Conservation (phyloP, 495 filamentous ascomycete genomes). For the Articulospora tetracladia region DNA sequence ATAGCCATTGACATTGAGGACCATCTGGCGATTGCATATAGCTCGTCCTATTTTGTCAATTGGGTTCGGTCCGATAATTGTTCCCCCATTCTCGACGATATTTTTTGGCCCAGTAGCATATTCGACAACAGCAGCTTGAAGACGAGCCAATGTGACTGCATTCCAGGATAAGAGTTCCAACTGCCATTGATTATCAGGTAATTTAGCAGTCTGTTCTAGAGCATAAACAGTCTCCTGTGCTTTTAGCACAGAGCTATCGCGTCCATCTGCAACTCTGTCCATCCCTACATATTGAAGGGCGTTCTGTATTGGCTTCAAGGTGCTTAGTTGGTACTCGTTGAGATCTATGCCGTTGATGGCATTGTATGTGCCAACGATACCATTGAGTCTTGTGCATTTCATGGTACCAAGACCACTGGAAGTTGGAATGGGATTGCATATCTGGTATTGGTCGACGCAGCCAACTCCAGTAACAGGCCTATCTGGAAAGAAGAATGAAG, state of each 20-base stretch:
- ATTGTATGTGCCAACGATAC: not conserved
- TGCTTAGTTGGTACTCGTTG: not conserved
- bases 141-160: slow-evolving; percentile 6
- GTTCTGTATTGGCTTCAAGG: not conserved
- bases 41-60: not conserved
- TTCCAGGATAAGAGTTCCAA: slow-evolving; percentile 15
- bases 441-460: slow-evolving; percentile 30
- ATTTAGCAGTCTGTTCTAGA: not conserved
- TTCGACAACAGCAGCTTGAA: slow-evolving; percentile 15
- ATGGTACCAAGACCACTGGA: too few relatives aligned
- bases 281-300: slow-evolving; percentile 3
- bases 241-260: slow-evolving; percentile 6
- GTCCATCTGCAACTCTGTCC: not conserved
- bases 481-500: slow-evolving; percentile 14
- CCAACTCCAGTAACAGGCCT: slow-evolving; percentile 16
- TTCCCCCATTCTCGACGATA: not conserved
- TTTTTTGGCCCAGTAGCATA: slow-evolving; percentile 15
- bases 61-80: not conserved
- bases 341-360: not conserved
- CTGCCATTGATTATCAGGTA: slow-evolving; percentile 19
- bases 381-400: slow-evolving; percentile 14
- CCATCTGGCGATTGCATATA: slow-evolving; percentile 18
- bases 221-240: slow-evolving; percentile 10
- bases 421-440: slow-evolving; percentile 25
- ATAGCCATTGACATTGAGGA: slow-evolving; percentile 13